A percentile compares a stretch with the other conserved stretches of the same genome.
These are phyloP conservation scores for Sugiyamaella boreocaroliniensis DNA, from an alignment of 805 yeast genomes.

Conservation along the genomic window DNA sequence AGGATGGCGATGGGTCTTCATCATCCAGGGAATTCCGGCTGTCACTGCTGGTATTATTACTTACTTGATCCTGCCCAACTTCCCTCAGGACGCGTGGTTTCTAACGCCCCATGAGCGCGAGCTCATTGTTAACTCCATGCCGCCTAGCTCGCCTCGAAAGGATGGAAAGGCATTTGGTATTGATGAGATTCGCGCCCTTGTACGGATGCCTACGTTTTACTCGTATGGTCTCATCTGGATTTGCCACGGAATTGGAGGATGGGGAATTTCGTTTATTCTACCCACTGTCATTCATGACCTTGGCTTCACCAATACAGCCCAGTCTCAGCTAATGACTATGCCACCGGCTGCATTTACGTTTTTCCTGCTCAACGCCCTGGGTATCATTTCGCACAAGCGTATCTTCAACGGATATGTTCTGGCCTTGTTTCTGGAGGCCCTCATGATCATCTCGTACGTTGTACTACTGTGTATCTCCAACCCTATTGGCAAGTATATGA, in stretches of 20 bases:
- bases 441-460: conserved; percentile 1
- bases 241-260: conserved; percentile 44
- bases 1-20: conserved; percentile 38
- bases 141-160: background rate
- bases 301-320: conserved; percentile 36
- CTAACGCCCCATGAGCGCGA: conserved; percentile 15
- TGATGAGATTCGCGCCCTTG: conserved; percentile 8
- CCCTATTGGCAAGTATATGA: conserved; percentile 5
- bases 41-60: conserved; percentile 15
- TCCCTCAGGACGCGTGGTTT: conserved; percentile 38
- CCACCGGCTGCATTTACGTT: conserved; percentile 25
- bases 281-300: conserved; percentile 41
- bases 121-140: conserved; percentile 10
- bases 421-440: conserved; percentile 1
- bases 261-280: conserved; percentile 35
- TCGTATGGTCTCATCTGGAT: conserved; percentile 35
- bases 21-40: conserved; percentile 38
- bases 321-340: conserved; percentile 40
- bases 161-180: background rate
- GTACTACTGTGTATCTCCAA: conserved; percentile 1
- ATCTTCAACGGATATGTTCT: background rate
- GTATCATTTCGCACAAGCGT: conserved; percentile 1
- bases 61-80: conserved; percentile 39
- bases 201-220: conserved; percentile 15
- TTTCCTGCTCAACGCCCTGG: conserved; percentile 3